Evolutionary conservation across 139 green algal genomes (phyloP).

Genomic region (Closterium sp.): DNA sequence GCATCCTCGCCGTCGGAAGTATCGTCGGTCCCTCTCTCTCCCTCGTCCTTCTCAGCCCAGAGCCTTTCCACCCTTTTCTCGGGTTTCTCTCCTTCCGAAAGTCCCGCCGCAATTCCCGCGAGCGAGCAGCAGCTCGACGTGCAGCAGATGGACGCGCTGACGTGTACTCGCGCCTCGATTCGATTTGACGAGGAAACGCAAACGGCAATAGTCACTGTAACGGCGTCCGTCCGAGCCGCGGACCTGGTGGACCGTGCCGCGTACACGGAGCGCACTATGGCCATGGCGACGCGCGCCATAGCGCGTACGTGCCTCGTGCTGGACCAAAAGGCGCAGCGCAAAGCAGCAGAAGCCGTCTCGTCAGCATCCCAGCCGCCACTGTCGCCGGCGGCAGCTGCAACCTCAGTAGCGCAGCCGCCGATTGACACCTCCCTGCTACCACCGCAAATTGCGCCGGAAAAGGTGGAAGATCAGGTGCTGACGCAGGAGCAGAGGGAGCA

Average conservation of each 20-base stretch:
- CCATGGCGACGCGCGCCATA: slow-evolving; percentile 29
- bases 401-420: not conserved
- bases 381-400: not conserved
- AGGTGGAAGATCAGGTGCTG: not conserved
- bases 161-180: slow-evolving; percentile 34
- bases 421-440: not conserved
- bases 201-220: slow-evolving; percentile 37
- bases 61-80: not conserved
- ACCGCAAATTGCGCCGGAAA: not conserved
- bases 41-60: not conserved
- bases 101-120: not conserved
- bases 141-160: slow-evolving; percentile 31
- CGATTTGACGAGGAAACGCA: slow-evolving; percentile 34
- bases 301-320: slow-evolving; percentile 35
- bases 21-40: not conserved
- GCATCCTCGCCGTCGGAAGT: not conserved
- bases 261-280: slow-evolving; percentile 34
- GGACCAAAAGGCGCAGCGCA: slow-evolving; percentile 36
- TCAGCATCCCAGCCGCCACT: not conserved
- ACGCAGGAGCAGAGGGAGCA: not conserved
- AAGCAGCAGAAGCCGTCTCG: not conserved
- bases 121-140: slow-evolving; percentile 3
- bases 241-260: not conserved
- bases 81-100: not conserved
- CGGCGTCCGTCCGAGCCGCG: slow-evolving; percentile 29